Conservation (phyloP, 2,329 filamentous ascomycete species). For the Sporothrix humicola region DNA sequence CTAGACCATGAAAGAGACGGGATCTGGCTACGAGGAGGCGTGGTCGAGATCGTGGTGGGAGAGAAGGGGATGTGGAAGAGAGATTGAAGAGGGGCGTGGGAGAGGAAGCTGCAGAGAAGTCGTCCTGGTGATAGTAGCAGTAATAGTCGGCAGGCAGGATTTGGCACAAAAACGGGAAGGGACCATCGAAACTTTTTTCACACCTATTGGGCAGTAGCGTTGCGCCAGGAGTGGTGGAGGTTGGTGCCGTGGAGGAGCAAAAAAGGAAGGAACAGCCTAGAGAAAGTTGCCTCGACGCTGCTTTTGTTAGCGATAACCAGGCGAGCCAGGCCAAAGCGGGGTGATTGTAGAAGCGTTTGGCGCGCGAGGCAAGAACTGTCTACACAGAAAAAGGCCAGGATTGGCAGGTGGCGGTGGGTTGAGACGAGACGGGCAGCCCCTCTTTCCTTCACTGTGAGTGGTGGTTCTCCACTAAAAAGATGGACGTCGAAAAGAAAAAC, state of each 20-base stretch:
- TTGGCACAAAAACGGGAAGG: slow-evolving; percentile 19
- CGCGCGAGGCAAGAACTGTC: slow-evolving; percentile 16
- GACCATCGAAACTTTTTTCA: slow-evolving; percentile 29
- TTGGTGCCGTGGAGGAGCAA: not conserved
- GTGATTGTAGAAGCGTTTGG: not conserved
- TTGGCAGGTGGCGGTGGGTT: slow-evolving; percentile 14
- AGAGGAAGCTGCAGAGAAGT: slow-evolving; percentile 13
- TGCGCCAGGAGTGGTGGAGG: not conserved
- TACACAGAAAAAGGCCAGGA: slow-evolving; percentile 18
- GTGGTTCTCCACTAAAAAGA: slow-evolving; percentile 12
- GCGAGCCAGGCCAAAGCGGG: slow-evolving; percentile 21
- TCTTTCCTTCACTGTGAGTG: slow-evolving; percentile 15
- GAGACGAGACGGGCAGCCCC: not conserved
- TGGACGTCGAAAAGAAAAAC: not conserved
- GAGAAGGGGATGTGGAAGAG: not conserved
- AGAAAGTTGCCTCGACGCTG: not conserved
- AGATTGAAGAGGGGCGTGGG: slow-evolving; percentile 9
- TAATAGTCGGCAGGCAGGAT: slow-evolving; percentile 11
- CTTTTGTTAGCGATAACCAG: not conserved
- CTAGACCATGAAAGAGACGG: not conserved
- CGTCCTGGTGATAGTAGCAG: slow-evolving; percentile 15
- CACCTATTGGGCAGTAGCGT: slow-evolving; percentile 9
- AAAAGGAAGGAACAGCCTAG: slow-evolving; percentile 18
- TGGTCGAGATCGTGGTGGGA: not conserved
- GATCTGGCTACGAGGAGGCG: not conserved